These are phyloP conservation scores for Lasiosphaeria hispida DNA, from an alignment of 495 filamentous ascomycete species.

Conservation along the genomic window DNA sequence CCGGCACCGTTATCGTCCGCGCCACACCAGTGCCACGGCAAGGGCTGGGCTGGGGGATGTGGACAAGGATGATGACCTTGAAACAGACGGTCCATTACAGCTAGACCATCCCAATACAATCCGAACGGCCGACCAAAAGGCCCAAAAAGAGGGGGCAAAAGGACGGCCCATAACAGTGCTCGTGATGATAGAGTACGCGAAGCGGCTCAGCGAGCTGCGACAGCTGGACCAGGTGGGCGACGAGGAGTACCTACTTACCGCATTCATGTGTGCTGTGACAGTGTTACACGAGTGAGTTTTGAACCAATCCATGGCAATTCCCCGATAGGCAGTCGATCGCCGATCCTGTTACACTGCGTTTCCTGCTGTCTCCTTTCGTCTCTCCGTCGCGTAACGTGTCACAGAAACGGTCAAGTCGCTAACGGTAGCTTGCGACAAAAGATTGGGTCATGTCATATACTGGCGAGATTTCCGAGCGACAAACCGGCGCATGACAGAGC, in stretches of 20 bases:
- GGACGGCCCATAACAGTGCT: slow-evolving; percentile 29
- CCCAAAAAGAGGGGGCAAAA: slow-evolving; percentile 2
- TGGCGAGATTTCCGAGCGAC: slow-evolving; percentile 37
- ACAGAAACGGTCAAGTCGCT: not conserved
- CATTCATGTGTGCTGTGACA: slow-evolving; percentile 40
- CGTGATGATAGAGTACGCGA: slow-evolving; percentile 34
- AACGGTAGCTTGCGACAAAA: slow-evolving; percentile 13
- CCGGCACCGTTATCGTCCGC: slow-evolving; percentile 23
- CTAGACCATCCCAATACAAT: slow-evolving; percentile 32
- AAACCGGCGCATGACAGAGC: slow-evolving; percentile 33
- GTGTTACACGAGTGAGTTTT: slow-evolving; percentile 41
- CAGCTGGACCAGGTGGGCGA: slow-evolving; percentile 24
- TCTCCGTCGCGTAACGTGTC: not conserved
- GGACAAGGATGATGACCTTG: not conserved
- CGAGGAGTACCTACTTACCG: slow-evolving; percentile 40
- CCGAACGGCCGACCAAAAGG: slow-evolving; percentile 23
- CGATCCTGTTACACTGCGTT: not conserved
- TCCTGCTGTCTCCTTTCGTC: not conserved
- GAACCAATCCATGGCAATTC: not conserved
- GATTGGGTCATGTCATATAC: slow-evolving; percentile 40
- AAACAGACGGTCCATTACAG: not conserved
- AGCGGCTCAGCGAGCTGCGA: slow-evolving; percentile 27
- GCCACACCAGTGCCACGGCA: not conserved
- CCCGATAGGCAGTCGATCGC: not conserved
- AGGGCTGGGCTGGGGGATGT: not conserved